Conservation (phyloP, 208 protist genomes). For the Spongospora subterranea region DNA sequence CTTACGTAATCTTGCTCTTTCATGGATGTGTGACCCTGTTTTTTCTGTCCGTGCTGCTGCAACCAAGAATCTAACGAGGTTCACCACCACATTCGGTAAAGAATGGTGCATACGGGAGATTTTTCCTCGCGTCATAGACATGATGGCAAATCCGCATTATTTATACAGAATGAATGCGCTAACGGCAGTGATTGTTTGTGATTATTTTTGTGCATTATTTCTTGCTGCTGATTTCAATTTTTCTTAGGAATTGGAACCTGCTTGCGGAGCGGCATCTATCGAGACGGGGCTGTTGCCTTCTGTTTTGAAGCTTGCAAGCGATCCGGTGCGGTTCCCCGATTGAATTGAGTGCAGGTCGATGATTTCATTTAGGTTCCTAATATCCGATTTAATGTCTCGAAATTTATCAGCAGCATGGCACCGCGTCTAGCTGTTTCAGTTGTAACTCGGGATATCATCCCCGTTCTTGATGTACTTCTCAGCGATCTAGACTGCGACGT, state of each 20-base stretch:
- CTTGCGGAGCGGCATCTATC: background rate
- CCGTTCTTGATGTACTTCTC: background rate
- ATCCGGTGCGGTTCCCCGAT: constrained; percentile 27
- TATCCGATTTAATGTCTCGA: constrained; percentile 26
- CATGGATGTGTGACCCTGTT: constrained; percentile 41
- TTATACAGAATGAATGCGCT: constrained; percentile 21
- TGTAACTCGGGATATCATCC: background rate
- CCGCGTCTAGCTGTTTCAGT: background rate
- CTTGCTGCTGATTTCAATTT: background rate
- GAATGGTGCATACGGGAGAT: background rate
- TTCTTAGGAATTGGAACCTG: background rate
- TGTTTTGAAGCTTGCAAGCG: constrained; percentile 14
- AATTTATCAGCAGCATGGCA: background rate
- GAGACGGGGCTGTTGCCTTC: constrained; percentile 28
- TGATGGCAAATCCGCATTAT: background rate
- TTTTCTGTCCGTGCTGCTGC: background rate
- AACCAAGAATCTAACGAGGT: constrained; percentile 23
- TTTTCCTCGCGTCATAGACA: constrained; percentile 2
- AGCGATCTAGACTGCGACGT: constrained; percentile 11
- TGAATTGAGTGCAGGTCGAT: background rate
- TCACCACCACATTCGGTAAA: background rate
- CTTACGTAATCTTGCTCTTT: background rate
- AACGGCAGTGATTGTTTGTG: background rate
- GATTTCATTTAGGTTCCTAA: constrained; percentile 25
- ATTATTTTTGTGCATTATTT: background rate